A percentile compares a stretch with the other conserved stretches of the same genome.
These are phyloP conservation scores for Wickerhamomyces mucosus DNA, from an alignment of 805 yeast species.

Conservation along the genomic window DNA sequence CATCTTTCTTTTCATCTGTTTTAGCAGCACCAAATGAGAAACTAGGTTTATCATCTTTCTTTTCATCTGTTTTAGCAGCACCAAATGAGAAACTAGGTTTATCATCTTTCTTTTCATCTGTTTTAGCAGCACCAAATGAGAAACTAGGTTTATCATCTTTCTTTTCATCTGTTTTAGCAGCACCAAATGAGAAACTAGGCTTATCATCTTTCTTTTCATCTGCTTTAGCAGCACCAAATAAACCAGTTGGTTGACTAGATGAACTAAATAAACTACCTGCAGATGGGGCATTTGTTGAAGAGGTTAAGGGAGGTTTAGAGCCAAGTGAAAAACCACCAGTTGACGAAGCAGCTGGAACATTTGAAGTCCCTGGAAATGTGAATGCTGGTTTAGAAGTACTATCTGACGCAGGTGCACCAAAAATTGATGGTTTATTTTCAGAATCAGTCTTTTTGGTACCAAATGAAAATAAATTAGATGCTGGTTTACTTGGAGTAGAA, in stretches of 20 bases:
- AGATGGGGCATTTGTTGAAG: slow-evolving; percentile 6
- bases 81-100: slow-evolving; percentile 1
- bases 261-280: slow-evolving; percentile 15
- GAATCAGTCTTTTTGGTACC: no score
- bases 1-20: no score
- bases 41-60: no score
- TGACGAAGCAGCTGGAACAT: slow-evolving; percentile 2
- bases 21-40: no score
- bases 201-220: slow-evolving; percentile 3
- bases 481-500: slow-evolving; percentile 17
- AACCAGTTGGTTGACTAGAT: background rate
- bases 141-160: no score
- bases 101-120: background rate
- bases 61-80: slow-evolving; percentile 2
- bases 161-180: background rate
- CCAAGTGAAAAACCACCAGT: slow-evolving; percentile 6
- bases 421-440: no score
- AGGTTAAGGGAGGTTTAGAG: slow-evolving; percentile 4
- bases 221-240: slow-evolving; percentile 6
- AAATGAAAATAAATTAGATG: no score
- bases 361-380: no score
- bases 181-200: slow-evolving; percentile 2
- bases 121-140: no score
- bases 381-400: slow-evolving; percentile 7
- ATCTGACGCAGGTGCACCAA: no score